phyloP scores from a whole-genome alignment of 345 rosid genomes.

The Ceriops tagal region DNA sequence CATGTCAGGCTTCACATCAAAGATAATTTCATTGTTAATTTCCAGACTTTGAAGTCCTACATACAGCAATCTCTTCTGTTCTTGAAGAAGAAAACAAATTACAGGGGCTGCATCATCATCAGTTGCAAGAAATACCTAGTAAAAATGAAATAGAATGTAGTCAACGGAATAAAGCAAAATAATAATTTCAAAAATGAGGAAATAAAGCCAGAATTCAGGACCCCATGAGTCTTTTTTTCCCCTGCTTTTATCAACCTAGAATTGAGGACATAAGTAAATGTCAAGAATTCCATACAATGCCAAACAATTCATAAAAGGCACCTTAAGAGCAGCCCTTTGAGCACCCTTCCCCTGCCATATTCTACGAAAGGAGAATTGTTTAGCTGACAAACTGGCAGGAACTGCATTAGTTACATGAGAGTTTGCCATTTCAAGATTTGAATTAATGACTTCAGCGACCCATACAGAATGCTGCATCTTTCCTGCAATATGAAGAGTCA shows the following conservation, averaged over 20 bases:
- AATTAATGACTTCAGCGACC: conserved; percentile 65
- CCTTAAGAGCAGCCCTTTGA: conserved; percentile 79
- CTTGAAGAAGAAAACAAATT: conserved; percentile 81
- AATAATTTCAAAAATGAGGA: background rate
- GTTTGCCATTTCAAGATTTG: conserved; percentile 47
- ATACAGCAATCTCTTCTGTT: conserved; percentile 79
- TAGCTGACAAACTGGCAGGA: conserved; percentile 47
- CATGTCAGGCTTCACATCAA: conserved; percentile 76
- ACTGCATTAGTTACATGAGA: conserved; percentile 36
- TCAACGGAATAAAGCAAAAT: conserved; percentile 14
- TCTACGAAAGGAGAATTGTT: conserved; percentile 66
- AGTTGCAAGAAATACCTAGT: conserved; percentile 84
- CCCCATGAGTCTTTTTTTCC: too few relatives aligned
- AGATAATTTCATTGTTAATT: conserved; percentile 63
- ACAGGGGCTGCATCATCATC: conserved; percentile 74
- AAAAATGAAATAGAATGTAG: conserved; percentile 12
- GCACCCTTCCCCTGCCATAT: conserved; percentile 96
- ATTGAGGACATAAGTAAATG: background rate
- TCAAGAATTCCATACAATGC: background rate
- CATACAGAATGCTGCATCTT: conserved; percentile 95
- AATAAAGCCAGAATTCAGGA: background rate
- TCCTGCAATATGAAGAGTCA: conserved; percentile 42
- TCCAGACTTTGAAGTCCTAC: conserved; percentile 80
- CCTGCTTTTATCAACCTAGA: too few relatives aligned
- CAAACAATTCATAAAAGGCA: conserved; percentile 27